Base-by-base conservation (phyloP, 371 early-diverging fungal genomes). In the Haplosporangium sp. region DNA sequence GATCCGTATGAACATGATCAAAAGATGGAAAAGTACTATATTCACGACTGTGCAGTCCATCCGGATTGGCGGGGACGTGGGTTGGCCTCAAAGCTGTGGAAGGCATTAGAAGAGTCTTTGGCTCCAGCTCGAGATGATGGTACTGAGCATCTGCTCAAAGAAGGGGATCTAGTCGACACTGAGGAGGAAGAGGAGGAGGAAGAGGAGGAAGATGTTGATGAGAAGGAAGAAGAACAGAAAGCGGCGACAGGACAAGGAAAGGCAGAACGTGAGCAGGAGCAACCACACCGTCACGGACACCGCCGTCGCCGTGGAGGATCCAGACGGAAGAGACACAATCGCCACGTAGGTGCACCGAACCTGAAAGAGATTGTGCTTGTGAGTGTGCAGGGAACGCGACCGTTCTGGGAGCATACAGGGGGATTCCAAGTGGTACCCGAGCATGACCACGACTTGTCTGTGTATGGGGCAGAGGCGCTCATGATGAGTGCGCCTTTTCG, bases 41-140 rank as follows among this genome's bases (percentile, higher is more conserved):
- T 79, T 29, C 79, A 79, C 36, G 79, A 79, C 21, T 72, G 72
- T 57, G 73, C 79, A 5, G 62, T 79, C 40, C 72, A 68, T 48
- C 79, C 79, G 0, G 66, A 65, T n/a, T 79, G 65, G 62, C 59
- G 68, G 16, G 69, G 79, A 4, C 46, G 64, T 14, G 79, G 79
- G 10, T 48, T 79, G 20, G 79, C 73, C 0, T 55, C 50, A 1
- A 64, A 54, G 56, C 58, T 79, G 7, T 79, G 65, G 65, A 72
- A 73, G 51, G 79, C 79, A 5, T 59, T 79, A 14, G 73, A 72
- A 16, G 73, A 68, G 29, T 79, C 79, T 0, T 51, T 79, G 46
- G 48, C 18, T 20, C 63, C 79, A 2, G 0, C 13, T 11, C 42
- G 50, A 3, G 48, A 42, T 20, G 16, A 42, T 50, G 61, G 48